Evolutionary conservation across 345 rosid species (phyloP), one percentile per base, ranked within the genome.

Genomic region (Kandelia obovata): DNA sequence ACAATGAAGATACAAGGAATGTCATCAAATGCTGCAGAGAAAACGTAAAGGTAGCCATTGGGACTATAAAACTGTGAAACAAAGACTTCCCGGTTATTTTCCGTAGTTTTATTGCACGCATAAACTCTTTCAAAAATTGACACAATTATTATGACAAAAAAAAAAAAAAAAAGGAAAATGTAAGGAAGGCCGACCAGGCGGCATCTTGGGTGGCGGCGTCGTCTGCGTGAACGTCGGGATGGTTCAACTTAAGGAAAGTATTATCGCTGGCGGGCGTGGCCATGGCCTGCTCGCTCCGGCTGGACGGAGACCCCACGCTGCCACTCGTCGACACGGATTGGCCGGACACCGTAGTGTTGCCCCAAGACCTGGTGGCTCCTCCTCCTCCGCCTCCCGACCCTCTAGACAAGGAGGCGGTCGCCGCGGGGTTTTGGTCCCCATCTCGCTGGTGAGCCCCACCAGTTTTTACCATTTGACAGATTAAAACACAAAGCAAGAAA

Each of bases 301-400:
- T 89, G 1, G 96, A 94, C 2, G 97, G 99, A 0, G 99, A 95
- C 9, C 99, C 99, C 20, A 87, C 88, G 74, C 99, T 92, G 46
- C 97, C 97, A 10, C 97, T 92, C n/a, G 96, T 89, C 26, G 98
- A 90, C n/a, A 90, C 87, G 32, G 96, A 90, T 71, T 92, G 96
- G 65, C 90, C 97, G 8, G 97, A 92, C 67, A 83, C 71, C 20
- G 85, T 30, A 10, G 77, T 75, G 56, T 89, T 87, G 5, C 96
- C 96, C 95, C 97, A 88, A 30, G 97, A 91, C 87, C 96, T 83
- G 17, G 84, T 69, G 65, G 83, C 80, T n/a, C 78, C 82, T 7
- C 84, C 76, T 34, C 83, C 86, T 35, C 83, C 86, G 8, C 81
- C 85, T 43, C 49, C 49, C 2, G 59, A 56, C 28, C 31, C 59